Base-by-base conservation (phyloP, 2,329 filamentous ascomycete genomes). In the Diaporthe longicolla region DNA sequence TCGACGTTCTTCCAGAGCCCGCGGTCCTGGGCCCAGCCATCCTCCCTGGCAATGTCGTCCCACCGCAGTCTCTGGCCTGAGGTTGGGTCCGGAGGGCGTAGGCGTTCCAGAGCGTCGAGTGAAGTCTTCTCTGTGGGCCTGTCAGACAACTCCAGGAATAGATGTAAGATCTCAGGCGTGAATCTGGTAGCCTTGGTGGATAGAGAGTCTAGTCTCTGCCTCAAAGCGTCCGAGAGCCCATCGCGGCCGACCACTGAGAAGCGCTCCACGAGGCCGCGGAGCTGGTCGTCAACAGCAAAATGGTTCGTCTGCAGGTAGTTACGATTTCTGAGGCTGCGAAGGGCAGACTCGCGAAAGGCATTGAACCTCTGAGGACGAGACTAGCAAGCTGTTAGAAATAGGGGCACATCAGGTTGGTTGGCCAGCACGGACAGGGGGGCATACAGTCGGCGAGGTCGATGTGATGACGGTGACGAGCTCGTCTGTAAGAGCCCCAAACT, bases 131-230 rank as follows among this genome's bases (percentile, higher is more conserved):
- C 89, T 0, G 92, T 89, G 3, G 97, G 96, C 70, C 92, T 89
- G 78, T 98, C 92, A 1, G 96, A 96, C 0, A 98, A 89, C 75
- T 94, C 90, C 10, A 98, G 85, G 15, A 98, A 84, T 0, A 98
- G 83, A 66, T 93, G 92, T 19, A 98, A 85, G 19, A 94, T 87
- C 78, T 98, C 97, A 0, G 95, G 95, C 8, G 91, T 90, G 89
- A 91, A 96, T 82, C 91, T 91, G 57, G 87, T 87, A 48, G 83
- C 85, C 68, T 79, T 73, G 17, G 73, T 59, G 40, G 78, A 74
- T 13, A 81, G 71, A 6, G 76, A 74, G 0, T 76, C 76, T 7
- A 80, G 78, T 19, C 83, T 81, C 43, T 83, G 79, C 15, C 88
- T 84, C 26, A 98, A 83, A 74, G 91, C 89, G 52, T 95, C 92